These are phyloP conservation scores for Geosmithia flava DNA, from an alignment of 2,329 filamentous ascomycete species.

Conservation along the genomic window DNA sequence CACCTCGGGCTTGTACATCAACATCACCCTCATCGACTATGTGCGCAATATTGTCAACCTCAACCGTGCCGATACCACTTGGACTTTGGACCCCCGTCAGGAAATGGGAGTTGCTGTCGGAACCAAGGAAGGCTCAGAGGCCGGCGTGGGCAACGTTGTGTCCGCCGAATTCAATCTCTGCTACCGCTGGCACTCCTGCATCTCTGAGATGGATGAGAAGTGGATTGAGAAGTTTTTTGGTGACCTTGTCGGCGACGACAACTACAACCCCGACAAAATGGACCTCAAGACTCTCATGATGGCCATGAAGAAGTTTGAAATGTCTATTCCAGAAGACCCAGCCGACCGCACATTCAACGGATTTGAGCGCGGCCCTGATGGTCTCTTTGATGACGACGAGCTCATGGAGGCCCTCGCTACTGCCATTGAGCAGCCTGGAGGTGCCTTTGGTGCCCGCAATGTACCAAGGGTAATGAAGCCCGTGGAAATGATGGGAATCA, in stretches of 20 bases:
- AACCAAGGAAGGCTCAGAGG: conserved; percentile 46
- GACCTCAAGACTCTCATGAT: conserved; percentile 46
- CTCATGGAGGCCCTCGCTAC: conserved; percentile 57
- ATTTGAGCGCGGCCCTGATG: conserved; percentile 51
- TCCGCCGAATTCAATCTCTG: conserved; percentile 84
- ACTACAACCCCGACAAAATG: conserved; percentile 30
- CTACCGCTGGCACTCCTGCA: conserved; percentile 79
- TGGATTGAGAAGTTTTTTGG: conserved; percentile 65
- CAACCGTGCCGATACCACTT: conserved; percentile 50
- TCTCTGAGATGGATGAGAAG: conserved; percentile 60
- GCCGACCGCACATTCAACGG: conserved; percentile 54
- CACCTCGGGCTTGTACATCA: conserved; percentile 64
- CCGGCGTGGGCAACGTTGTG: conserved; percentile 69
- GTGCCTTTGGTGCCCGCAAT: conserved; percentile 61
- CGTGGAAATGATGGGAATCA: conserved; percentile 70
- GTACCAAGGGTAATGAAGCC: conserved; percentile 63
- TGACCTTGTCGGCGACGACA: conserved; percentile 42
- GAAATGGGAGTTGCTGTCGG: conserved; percentile 46
- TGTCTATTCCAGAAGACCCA: conserved; percentile 51
- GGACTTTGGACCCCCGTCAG: conserved; percentile 68
- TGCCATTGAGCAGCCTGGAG: conserved; percentile 66
- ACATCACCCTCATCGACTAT: conserved; percentile 68
- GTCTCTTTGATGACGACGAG: conserved; percentile 63
- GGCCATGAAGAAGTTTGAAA: conserved; percentile 52
- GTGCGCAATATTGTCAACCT: conserved; percentile 63